Base-by-base conservation (phyloP, 2,329 filamentous ascomycete species). In the Fusarium sp. region DNA sequence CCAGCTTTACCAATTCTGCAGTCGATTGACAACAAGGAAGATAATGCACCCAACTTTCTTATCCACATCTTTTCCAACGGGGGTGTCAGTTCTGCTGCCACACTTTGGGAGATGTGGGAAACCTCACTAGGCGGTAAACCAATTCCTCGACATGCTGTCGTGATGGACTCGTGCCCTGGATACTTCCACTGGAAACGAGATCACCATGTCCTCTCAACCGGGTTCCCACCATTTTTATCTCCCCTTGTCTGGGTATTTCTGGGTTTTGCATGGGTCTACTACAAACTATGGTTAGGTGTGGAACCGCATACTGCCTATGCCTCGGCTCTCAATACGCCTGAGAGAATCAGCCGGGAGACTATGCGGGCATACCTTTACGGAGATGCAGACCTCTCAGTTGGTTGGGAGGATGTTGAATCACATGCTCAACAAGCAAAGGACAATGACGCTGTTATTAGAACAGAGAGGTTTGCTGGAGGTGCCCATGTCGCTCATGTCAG, bases 1-100 rank as follows among this genome's bases (percentile, higher is more conserved):
- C 82, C 85, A 2, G 86, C 84, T 7, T 74, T 86, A 11, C 77
- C 81, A 33, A 80, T 85, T 21, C 70, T 88, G 49, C 80, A 79
- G 32, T 79, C 40, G 4, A 13, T 70, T 7, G 4, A 78, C 3
- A 65, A 82, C 18, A 67, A 80, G 15, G 73, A 77, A 38, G 25
- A 35, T 16, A 60, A 44, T 30, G 78, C 38, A 4, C 72, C 78
- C 16, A 79, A 80, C 37, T 79, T 88, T 21, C 80, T 88, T 6
- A 75, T 86, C 18, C 87, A 89, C 71, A 67, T 84, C 38, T 88
- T 89, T 74, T 89, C 87, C 43, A 88, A 89, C 71, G 87, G 87
- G 60, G 88, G 87, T 52, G 81, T 83, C 30, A 81, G 82, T 59
- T 83, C 83, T 37, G 82, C 86, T 23, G 78, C 78, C 33, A 74